Conservation (phyloP, 805 yeast genomes). For the Yarrowia sp. region DNA sequence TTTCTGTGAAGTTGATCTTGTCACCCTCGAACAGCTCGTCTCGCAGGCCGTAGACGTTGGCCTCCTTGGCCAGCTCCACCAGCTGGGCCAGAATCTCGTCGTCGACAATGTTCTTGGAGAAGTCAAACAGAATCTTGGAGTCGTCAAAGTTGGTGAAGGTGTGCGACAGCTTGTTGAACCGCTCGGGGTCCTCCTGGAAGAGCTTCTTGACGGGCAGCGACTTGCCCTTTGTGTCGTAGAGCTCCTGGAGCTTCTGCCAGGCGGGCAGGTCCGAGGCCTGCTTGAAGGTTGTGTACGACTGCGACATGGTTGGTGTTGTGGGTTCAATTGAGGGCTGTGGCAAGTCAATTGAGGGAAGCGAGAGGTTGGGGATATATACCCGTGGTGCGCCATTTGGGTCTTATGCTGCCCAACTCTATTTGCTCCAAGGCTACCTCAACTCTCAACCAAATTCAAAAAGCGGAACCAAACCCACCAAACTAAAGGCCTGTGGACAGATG, state of each 20-base stretch:
- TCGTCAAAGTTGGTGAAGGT: constrained; percentile 85
- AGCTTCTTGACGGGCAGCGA: constrained; percentile 76
- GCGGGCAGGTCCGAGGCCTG: constrained; percentile 78
- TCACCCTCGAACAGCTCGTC: constrained; percentile 92
- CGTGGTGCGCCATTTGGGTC: constrained; percentile 9
- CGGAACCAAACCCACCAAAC: neutral
- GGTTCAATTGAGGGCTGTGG: too few relatives aligned
- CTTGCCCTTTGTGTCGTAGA: constrained; percentile 75
- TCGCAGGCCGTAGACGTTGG: constrained; percentile 83
- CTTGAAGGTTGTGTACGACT: constrained; percentile 58
- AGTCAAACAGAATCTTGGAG: constrained; percentile 89
- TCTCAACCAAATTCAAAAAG: constrained; percentile 19
- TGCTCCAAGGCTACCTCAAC: neutral
- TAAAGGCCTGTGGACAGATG: constrained; percentile 12
- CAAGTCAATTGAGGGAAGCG: neutral
- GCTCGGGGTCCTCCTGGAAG: constrained; percentile 72
- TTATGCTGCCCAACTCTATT: constrained; percentile 20
- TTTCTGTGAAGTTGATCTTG: constrained; percentile 94
- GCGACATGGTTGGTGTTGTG: constrained; percentile 33
- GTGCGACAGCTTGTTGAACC: constrained; percentile 78
- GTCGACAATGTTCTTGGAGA: constrained; percentile 90
- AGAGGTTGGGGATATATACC: constrained; percentile 11
- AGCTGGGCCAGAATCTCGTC: constrained; percentile 77
- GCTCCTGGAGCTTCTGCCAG: constrained; percentile 76
- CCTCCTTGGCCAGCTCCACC: constrained; percentile 84